Conservation (phyloP, 2,329 filamentous ascomycete species). For the Cordyceps pruinosa region DNA sequence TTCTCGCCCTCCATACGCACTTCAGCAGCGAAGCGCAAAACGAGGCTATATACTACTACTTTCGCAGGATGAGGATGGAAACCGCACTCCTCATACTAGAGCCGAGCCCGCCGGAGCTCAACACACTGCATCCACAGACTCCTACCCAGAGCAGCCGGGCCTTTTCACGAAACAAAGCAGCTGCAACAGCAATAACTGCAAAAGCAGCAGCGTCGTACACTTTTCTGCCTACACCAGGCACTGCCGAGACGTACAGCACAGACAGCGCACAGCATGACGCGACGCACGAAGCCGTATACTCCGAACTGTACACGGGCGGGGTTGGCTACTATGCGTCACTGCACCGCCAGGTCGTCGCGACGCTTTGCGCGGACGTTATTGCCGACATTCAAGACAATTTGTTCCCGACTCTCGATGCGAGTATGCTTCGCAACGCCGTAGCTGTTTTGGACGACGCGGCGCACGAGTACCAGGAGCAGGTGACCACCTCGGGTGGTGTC, state of each 20-base stretch:
- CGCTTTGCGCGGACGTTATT: constrained; percentile 12
- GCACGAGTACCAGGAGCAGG: not conserved
- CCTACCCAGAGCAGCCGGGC: not conserved
- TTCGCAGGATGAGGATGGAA: not conserved
- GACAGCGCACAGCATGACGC: not conserved
- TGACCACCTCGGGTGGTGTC: not conserved
- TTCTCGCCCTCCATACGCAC: constrained; percentile 35
- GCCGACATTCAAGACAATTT: constrained; percentile 12
- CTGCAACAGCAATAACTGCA: too few species aligned
- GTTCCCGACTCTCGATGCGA: constrained; percentile 13
- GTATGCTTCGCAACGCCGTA: not conserved
- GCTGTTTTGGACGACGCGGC: not conserved
- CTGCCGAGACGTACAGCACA: not conserved
- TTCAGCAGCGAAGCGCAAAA: too few species aligned
- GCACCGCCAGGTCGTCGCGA: constrained; percentile 9
- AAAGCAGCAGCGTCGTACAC: not conserved
- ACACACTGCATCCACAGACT: too few species aligned
- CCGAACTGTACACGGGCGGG: constrained; percentile 4
- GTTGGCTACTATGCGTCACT: constrained; percentile 11
- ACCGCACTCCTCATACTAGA: not conserved
- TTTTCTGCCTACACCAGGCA: not conserved
- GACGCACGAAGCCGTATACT: not conserved
- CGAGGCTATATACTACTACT: not conserved
- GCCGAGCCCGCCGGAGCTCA: not conserved
- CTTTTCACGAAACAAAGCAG: not conserved